Conservation (phyloP, 768 basidiomycete genomes). For the Leccinum subtestaceum region DNA sequence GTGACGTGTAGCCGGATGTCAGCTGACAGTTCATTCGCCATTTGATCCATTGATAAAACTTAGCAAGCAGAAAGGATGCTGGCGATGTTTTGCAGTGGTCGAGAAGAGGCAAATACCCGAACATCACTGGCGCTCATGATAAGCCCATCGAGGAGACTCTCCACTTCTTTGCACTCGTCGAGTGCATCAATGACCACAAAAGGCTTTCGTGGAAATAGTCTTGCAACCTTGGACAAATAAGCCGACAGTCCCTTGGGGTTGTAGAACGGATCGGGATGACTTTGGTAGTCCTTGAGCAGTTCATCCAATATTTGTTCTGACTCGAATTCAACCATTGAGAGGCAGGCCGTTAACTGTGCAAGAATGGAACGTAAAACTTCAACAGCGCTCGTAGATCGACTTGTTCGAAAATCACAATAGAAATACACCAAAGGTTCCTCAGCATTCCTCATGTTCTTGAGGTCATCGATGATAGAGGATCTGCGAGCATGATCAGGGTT, state of each 20-base stretch:
- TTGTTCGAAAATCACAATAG: conserved; percentile 23
- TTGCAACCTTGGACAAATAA: not conserved
- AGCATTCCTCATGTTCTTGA: not conserved
- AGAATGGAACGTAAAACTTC: conserved; percentile 22
- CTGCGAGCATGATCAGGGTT: not conserved
- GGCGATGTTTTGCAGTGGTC: conserved; percentile 8
- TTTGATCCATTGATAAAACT: conserved; percentile 10
- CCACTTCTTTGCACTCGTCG: conserved; percentile 18
- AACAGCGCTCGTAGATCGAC: conserved; percentile 6
- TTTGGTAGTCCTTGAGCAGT: conserved; percentile 3
- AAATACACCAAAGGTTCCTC: conserved; percentile 11
- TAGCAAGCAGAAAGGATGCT: not conserved
- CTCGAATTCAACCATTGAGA: not conserved
- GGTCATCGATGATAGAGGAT: not conserved
- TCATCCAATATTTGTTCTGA: conserved; percentile 2
- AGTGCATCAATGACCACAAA: conserved; percentile 22
- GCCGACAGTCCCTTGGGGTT: conserved; percentile 1
- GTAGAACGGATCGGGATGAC: not conserved
- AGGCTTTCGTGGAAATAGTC: conserved; percentile 1
- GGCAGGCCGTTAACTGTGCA: conserved; percentile 6
- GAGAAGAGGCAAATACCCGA: conserved; percentile 9
- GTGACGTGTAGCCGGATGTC: conserved; percentile 14
- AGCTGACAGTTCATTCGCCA: not conserved
- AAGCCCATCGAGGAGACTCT: conserved; percentile 14
- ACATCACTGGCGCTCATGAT: not conserved